phyloP scores from a whole-genome alignment of 345 rosid species.

The Dovyalis caffra region DNA sequence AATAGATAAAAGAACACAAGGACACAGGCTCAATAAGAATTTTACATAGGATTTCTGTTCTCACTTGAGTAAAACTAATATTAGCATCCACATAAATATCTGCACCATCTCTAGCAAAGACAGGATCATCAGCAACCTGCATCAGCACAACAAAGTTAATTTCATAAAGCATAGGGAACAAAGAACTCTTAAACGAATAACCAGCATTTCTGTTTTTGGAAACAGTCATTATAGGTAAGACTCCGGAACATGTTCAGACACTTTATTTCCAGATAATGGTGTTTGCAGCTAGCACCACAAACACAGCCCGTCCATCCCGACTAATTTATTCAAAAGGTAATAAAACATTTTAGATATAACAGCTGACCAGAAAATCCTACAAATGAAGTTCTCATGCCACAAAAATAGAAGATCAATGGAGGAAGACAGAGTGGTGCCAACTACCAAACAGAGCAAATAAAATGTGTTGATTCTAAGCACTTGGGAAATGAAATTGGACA shows the following conservation, averaged over 20 bases:
- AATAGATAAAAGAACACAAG: conserved; percentile 1
- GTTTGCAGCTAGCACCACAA: neutral
- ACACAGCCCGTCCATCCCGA: neutral
- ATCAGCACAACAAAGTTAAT: conserved; percentile 20
- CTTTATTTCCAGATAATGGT: neutral
- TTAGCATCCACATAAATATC: conserved; percentile 79
- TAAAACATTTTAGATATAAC: neutral
- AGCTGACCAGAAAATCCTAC: neutral
- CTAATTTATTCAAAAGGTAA: neutral
- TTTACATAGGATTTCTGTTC: conserved; percentile 19
- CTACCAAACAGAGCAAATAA: too few species aligned
- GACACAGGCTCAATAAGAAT: conserved; percentile 2
- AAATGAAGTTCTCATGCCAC: neutral
- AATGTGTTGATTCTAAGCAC: too few species aligned
- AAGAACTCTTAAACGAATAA: neutral
- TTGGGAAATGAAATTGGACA: too few species aligned
- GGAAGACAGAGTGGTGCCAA: neutral
- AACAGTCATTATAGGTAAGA: neutral
- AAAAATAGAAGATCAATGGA: neutral
- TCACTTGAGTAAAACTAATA: conserved; percentile 87
- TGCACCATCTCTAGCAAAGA: conserved; percentile 83
- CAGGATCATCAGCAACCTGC: conserved; percentile 77
- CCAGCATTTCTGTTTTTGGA: neutral
- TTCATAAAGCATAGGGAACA: neutral
- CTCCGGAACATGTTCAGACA: neutral